These are phyloP conservation scores for Fraxinus excelsior DNA, from an alignment of 257 asterid genomes.

Conservation along the genomic window DNA sequence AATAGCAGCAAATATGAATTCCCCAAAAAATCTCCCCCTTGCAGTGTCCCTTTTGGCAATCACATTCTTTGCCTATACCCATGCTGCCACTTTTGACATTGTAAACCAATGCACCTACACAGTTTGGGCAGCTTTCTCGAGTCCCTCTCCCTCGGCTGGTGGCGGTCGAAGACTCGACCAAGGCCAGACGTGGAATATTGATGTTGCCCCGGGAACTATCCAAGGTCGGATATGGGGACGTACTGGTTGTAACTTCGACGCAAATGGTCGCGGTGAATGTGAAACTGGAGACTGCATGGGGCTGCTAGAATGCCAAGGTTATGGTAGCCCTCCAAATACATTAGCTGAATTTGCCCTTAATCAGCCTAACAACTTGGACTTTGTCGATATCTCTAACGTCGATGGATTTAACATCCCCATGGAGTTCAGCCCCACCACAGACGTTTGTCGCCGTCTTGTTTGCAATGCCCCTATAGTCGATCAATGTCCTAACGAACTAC, in stretches of 20 bases:
- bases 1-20: constrained; percentile 20
- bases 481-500: constrained; percentile 40
- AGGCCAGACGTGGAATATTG: constrained; percentile 17
- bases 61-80: constrained; percentile 17
- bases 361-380: constrained; percentile 33
- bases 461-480: constrained; percentile 41
- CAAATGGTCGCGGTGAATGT: constrained; percentile 26
- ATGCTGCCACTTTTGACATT: constrained; percentile 31
- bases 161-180: constrained; percentile 25
- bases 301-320: constrained; percentile 21
- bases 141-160: constrained; percentile 17
- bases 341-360: constrained; percentile 33
- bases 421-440: constrained; percentile 26
- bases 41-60: constrained; percentile 1
- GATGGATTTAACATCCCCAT: constrained; percentile 37
- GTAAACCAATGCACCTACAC: constrained; percentile 29
- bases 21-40: neutral
- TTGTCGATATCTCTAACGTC: constrained; percentile 26
- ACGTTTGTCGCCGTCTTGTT: neutral
- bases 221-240: constrained; percentile 34
- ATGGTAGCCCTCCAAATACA: constrained; percentile 30
- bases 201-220: constrained; percentile 30
- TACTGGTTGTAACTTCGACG: constrained; percentile 29
- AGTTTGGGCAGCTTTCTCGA: constrained; percentile 29
- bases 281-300: constrained; percentile 34